Conservation (phyloP, 257 asterid species). For the Penstemon newberryi region DNA sequence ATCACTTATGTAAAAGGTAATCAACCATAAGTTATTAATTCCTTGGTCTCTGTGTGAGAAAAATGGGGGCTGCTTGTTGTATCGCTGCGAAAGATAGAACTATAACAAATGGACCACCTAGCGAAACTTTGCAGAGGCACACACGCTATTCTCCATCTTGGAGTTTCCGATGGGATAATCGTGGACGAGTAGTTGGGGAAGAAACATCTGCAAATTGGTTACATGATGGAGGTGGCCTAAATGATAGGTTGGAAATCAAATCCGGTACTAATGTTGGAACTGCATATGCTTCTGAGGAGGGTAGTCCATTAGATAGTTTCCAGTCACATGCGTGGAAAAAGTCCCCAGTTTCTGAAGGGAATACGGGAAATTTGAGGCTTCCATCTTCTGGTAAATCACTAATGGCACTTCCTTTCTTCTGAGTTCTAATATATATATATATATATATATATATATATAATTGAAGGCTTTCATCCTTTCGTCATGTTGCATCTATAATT, state of each 20-base stretch:
- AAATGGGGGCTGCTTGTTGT: slow-evolving; percentile 98
- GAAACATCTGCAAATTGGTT: slow-evolving; percentile 71
- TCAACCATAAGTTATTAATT: slow-evolving; percentile 12
- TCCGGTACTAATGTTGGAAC: slow-evolving; percentile 59
- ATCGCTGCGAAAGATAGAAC: slow-evolving; percentile 83
- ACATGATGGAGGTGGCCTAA: slow-evolving; percentile 46
- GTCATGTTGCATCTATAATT: neutral
- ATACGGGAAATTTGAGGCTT: slow-evolving; percentile 42
- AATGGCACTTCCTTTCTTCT: slow-evolving; percentile 20
- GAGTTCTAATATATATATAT: neutral
- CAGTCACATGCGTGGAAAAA: slow-evolving; percentile 66
- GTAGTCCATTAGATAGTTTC: slow-evolving; percentile 75
- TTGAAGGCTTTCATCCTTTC: neutral
- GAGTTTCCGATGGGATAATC: slow-evolving; percentile 97
- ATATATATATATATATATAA: neutral
- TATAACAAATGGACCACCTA: slow-evolving; percentile 57
- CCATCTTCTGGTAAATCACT: slow-evolving; percentile 67
- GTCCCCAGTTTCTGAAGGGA: slow-evolving; percentile 73
- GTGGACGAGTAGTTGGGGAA: slow-evolving; percentile 89
- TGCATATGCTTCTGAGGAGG: slow-evolving; percentile 73
- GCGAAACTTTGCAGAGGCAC: slow-evolving; percentile 65
- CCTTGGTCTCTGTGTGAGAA: slow-evolving; percentile 34
- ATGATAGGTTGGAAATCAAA: slow-evolving; percentile 50
- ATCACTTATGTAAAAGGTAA: slow-evolving; percentile 34
- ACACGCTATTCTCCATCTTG: slow-evolving; percentile 82